Base-by-base conservation (phyloP, 2,329 filamentous ascomycete genomes). In the Cercospora canescens region DNA sequence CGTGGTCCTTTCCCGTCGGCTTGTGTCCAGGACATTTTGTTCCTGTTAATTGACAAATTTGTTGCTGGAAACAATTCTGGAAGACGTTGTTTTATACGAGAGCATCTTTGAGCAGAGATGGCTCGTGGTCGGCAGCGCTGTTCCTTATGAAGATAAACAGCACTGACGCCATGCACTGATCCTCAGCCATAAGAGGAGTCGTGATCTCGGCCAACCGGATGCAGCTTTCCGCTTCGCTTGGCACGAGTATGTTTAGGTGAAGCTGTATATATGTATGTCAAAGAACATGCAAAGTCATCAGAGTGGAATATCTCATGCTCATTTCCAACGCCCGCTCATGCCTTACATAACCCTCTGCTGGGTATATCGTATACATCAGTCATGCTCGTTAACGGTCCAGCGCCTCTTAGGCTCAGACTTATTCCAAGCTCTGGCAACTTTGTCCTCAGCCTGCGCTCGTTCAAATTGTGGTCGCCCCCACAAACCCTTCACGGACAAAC, bases 391-490 rank as follows among this genome's bases (percentile, higher is more conserved):
- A n/a, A 65, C 59, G 28, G 69, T 70, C 69, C 69, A 71, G 32
- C 69, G 65, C 50, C 69, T 64, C 65, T 71, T 71, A 26, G 70
- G 70, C 35, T 66, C 57, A 48, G 58, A 45, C 34, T 61, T 60
- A 32, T 67, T 70, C 58, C 68, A 61, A 14, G 59, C 26, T 37
- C 67, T 37, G 26, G 35, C 37, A 24, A 71, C 65, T 58, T 65
- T 68, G 45, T 67, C 68, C 21, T 67, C 69, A n/a, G 64, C 60
- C 16, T 65, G 64, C 21, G 60, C 57, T 18, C 55, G 54, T 32
- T 62, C 45, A 30, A 62, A 62, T 28, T 52, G 64, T 14, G 77
- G 76, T n/a, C 76, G 76, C 0, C 81, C 81, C 81, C 81, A 83
- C 6, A 83, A 78, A 1, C 80, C 80, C 50, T 79, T 73, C 68